Conservation (phyloP, 148 eudicot genomes). For the Euryodendron excelsum region DNA sequence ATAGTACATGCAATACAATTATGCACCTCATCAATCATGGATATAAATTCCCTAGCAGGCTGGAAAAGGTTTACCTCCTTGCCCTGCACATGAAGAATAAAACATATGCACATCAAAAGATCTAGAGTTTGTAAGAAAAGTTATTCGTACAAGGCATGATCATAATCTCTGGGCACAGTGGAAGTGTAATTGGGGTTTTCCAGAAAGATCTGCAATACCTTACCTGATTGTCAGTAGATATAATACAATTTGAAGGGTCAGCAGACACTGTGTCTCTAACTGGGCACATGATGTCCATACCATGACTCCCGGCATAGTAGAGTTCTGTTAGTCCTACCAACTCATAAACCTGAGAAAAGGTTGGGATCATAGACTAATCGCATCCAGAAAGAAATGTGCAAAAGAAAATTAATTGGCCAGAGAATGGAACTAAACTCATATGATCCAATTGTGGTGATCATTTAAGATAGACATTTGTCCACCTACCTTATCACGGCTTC, state of each 20-base stretch:
- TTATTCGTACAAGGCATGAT: not conserved
- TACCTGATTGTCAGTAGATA: slow-evolving; percentile 55
- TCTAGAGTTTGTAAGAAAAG: not conserved
- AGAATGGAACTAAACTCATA: not conserved
- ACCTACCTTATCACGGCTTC: slow-evolving; percentile 69
- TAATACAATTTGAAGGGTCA: slow-evolving; percentile 29
- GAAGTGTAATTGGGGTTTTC: not conserved
- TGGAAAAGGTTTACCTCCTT: slow-evolving; percentile 73
- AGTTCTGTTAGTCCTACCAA: slow-evolving; percentile 70
- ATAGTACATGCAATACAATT: not conserved
- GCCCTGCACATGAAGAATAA: slow-evolving; percentile 35
- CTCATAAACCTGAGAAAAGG: slow-evolving; percentile 50
- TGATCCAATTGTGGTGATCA: too few relatives aligned
- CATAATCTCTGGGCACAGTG: not conserved
- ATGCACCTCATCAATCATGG: slow-evolving; percentile 61
- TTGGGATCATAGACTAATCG: not conserved
- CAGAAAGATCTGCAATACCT: not conserved
- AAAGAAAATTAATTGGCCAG: not conserved
- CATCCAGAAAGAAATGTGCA: not conserved
- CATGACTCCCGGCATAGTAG: slow-evolving; percentile 92
- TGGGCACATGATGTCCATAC: slow-evolving; percentile 82
- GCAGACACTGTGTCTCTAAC: slow-evolving; percentile 22
- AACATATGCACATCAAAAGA: not conserved
- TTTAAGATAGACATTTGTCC: not conserved
- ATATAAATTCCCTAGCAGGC: slow-evolving; percentile 77